Base-by-base conservation (phyloP, 73 alveolate species). In the Urostyla sp. region DNA sequence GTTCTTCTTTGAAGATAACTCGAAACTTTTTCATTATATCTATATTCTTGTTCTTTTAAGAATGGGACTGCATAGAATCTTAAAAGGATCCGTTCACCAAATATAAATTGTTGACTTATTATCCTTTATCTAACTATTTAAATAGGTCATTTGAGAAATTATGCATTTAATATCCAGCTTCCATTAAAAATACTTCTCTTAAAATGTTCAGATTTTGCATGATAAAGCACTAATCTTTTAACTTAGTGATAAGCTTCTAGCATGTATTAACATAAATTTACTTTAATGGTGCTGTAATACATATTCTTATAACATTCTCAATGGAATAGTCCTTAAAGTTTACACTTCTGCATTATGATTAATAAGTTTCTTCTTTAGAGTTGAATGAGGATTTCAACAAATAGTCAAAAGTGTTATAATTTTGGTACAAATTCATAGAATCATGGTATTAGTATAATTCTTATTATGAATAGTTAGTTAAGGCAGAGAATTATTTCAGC, bases 161-260 rank as follows among this genome's bases (percentile, higher is more conserved):
- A 31, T 53, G 78, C 82, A 83, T 72, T 24, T 72, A 21, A 27
- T 72, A 40, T 15, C 91, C 91, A 27, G 87, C 80, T 59, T 83
- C 87, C 91, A 83, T 83, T 24, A 83, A 83, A 40, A 31, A 83
- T 3, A 83, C 38, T 50, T 69, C 57, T 11, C 91, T 21, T 6
- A 73, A 43, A 34, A 73, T 34, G 36, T 55, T 52, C 5, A 83
- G 16, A 16, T 67, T 46, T 37, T 24, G 58, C 37, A 40, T 35
- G 3, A 83, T 40, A 0, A 18, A 44, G 35, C 74, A 73, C 30
- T 73, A 37, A 15, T 57, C 6, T 20, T 66, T 52, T 18, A 81
- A 18, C n/a, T 58, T 36, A 20, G 52, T 51, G 36, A 66, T 40
- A 43, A 81, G 69, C 32, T 52, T 32, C 26, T 61, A 13, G 28